Base-by-base conservation (phyloP, 345 rosid genomes). In the Bruguiera parviflora region DNA sequence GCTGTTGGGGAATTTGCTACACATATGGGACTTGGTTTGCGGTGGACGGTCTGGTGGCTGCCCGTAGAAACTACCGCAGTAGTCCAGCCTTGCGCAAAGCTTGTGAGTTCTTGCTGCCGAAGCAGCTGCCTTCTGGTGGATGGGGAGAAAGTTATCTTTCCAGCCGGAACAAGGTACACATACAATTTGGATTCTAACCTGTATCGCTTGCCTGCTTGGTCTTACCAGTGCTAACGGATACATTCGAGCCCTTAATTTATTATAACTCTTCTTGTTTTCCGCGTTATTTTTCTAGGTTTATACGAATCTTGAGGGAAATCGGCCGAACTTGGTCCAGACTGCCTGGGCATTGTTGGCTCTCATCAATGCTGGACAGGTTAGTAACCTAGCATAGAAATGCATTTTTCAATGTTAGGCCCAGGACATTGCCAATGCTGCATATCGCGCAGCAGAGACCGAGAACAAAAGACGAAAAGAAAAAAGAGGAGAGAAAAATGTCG, bases 61-160 rank as follows among this genome's bases (percentile, higher is more conserved):
- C 76, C 19, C 84, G 86, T 3, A 85, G 69, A 64, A 85, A 58
- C 62, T 81, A 75, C 66, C 37, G 51, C 27, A 76, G 78, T 59
- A 63, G 81, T 63, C 74, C 70, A n/a, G 10, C 72, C 1, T 27
- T 88, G 37, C 78, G 87, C 15, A 82, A 64, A 71, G 91, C 91
- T 21, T 86, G 89, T 63, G 21, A 58, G 6, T 86, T 88, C 71
- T 71, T 88, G 65, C 68, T 86, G 13, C 72, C 76, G 6, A 86
- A 75, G 67, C 91, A 88, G 59, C 75, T 83, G 4, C 49, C 69
- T 5, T 80, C 75, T 63, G 91, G 94, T n/a, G 88, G 91, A 65
- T 88, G 93, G 93, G 93, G 89, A 13, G 90, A 84, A 70, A 88
- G 93, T 64, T 82, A 75, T 43, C 73, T 86, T 4, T 86, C 90